Evolutionary conservation across 2,329 filamentous ascomycete species (phyloP).

Genomic region (Neonectria faginata): DNA sequence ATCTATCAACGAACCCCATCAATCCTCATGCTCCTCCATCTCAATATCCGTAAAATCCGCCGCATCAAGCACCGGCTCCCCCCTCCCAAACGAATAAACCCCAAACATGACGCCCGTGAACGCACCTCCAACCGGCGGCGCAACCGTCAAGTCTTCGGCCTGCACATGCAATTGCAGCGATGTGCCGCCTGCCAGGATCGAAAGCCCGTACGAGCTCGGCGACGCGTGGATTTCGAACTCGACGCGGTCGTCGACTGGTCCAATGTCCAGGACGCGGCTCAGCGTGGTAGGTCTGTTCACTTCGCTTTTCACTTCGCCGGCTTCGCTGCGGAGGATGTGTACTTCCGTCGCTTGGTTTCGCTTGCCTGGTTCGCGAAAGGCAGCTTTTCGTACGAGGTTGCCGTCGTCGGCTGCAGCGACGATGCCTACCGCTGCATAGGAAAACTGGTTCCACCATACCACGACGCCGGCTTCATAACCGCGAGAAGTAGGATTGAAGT

Average conservation of each 20-base stretch:
- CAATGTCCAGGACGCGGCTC: not conserved
- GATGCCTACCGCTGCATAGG: slow-evolving; percentile 48
- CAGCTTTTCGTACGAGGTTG: not conserved
- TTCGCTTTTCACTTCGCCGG: not conserved
- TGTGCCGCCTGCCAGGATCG: not conserved
- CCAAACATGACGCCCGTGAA: slow-evolving; percentile 43
- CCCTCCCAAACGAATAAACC: slow-evolving; percentile 37
- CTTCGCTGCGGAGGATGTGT: not conserved
- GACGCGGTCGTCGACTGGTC: not conserved
- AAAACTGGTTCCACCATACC: slow-evolving; percentile 65
- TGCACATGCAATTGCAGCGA: not conserved
- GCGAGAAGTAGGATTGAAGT: slow-evolving; percentile 57
- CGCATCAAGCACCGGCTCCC: slow-evolving; percentile 37
- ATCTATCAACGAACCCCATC: not conserved
- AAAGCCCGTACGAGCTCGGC: slow-evolving; percentile 25
- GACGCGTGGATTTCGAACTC: slow-evolving; percentile 9
- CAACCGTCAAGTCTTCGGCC: slow-evolving; percentile 24
- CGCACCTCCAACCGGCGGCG: slow-evolving; percentile 36
- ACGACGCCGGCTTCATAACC: slow-evolving; percentile 65
- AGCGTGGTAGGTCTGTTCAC: not conserved
- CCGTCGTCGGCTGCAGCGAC: slow-evolving; percentile 24
- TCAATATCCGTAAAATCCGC: slow-evolving; percentile 33
- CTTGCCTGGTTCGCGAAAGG: slow-evolving; percentile 21
- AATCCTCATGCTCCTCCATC: not conserved
- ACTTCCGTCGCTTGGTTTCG: slow-evolving; percentile 17